Evolutionary conservation across 352 stramenopile genomes (phyloP).

Genomic region (Globisporangium lucens): DNA sequence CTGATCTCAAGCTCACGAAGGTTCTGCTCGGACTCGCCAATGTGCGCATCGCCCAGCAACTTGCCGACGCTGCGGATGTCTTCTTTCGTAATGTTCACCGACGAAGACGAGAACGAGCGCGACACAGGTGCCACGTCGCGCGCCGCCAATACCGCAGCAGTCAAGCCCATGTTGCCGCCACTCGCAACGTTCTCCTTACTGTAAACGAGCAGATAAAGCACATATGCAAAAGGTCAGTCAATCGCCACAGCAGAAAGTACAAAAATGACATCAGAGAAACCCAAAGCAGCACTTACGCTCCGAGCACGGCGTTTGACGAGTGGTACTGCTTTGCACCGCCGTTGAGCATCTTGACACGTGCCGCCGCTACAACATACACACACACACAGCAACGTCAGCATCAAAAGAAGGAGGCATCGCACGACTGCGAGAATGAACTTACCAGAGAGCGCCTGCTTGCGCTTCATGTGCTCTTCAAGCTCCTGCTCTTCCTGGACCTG

Average conservation of each 20-base stretch:
- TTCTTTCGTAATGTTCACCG: constrained; percentile 72
- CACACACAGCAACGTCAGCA: constrained; percentile 6
- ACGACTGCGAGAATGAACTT: neutral
- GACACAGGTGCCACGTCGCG: constrained; percentile 25
- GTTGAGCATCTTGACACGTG: constrained; percentile 69
- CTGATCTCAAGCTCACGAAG: constrained; percentile 77
- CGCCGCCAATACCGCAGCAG: constrained; percentile 29
- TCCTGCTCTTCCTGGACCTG: constrained; percentile 55
- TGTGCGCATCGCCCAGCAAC: constrained; percentile 74
- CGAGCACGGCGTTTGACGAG: constrained; percentile 67
- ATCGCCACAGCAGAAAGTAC: neutral
- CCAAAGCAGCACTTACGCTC: constrained; percentile 15
- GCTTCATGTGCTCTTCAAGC: constrained; percentile 63
- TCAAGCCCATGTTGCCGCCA: constrained; percentile 23
- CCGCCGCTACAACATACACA: constrained; percentile 38
- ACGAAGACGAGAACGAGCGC: constrained; percentile 67
- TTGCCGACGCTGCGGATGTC: constrained; percentile 70
- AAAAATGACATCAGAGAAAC: neutral
- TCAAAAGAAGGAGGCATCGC: neutral
- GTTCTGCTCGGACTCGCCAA: constrained; percentile 76
- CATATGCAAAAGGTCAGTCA: neutral
- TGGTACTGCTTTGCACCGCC: constrained; percentile 62
- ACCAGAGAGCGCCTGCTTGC: constrained; percentile 71
- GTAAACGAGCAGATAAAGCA: neutral
- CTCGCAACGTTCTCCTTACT: constrained; percentile 48